A percentile compares a stretch with the other conserved stretches of the same genome.
Evolutionary conservation across 176 grass and related monocot genomes (phyloP).

Genomic region (Phoenix roebelenii): DNA sequence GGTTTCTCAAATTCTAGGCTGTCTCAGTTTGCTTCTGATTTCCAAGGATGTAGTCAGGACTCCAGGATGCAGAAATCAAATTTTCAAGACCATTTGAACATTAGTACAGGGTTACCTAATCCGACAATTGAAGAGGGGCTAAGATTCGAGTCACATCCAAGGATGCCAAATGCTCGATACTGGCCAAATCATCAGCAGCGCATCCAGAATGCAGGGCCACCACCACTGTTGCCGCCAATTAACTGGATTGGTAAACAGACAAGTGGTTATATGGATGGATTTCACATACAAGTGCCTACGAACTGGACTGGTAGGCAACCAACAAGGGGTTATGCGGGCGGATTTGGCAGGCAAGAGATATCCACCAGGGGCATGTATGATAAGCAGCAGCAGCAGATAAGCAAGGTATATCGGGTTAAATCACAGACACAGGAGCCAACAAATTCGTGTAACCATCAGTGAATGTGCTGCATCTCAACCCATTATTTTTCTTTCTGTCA

Average conservation of each 20-base stretch:
- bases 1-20: conserved; percentile 43
- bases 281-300: conserved; percentile 29
- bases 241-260: conserved; percentile 72
- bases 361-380: conserved; percentile 31
- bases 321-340: neutral
- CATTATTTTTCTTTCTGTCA: no score
- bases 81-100: conserved; percentile 21
- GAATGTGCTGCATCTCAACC: neutral
- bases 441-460: conserved; percentile 23
- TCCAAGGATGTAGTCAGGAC: conserved; percentile 44
- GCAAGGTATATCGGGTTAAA: conserved; percentile 57
- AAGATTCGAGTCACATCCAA: conserved; percentile 27
- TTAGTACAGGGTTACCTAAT: conserved; percentile 49
- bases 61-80: conserved; percentile 37
- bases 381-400: conserved; percentile 32
- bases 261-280: conserved; percentile 14
- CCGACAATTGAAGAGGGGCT: conserved; percentile 48
- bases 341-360: conserved; percentile 30
- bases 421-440: conserved; percentile 17
- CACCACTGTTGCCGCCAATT: conserved; percentile 43
- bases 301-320: conserved; percentile 17
- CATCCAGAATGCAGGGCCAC: conserved; percentile 39
- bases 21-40: conserved; percentile 36
- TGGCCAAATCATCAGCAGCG: conserved; percentile 26
- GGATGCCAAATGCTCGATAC: conserved; percentile 31